A percentile compares a stretch with the other conserved stretches of the same genome.
Conservation (phyloP, 2,329 filamentous ascomycete species). For the Fusarium aywerte region DNA sequence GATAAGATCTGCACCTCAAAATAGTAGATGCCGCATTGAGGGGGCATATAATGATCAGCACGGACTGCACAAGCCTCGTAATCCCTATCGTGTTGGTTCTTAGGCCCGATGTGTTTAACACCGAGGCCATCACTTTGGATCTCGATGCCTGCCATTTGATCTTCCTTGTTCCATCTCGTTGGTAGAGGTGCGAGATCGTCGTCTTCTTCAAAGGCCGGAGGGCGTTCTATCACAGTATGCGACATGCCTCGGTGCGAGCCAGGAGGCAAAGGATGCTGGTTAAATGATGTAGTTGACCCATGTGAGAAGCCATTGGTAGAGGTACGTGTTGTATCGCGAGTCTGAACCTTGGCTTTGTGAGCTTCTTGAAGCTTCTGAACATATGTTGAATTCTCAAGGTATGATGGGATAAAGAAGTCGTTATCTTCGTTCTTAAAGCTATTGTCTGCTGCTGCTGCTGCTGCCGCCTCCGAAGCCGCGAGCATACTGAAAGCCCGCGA, state of each 20-base stretch:
- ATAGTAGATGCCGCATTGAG: slow-evolving; percentile 93
- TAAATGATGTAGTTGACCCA: slow-evolving; percentile 61
- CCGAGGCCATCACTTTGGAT: slow-evolving; percentile 78
- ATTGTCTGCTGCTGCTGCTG: slow-evolving; percentile 40
- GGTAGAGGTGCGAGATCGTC: slow-evolving; percentile 74
- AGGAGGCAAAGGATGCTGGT: slow-evolving; percentile 53
- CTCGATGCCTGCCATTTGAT: slow-evolving; percentile 80
- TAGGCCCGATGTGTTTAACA: slow-evolving; percentile 67
- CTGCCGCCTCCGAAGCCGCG: slow-evolving; percentile 49
- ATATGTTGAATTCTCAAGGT: slow-evolving; percentile 81
- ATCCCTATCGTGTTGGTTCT: slow-evolving; percentile 62
- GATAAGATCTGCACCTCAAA: slow-evolving; percentile 74
- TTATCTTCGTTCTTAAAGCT: slow-evolving; percentile 47
- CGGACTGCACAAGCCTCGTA: slow-evolving; percentile 85
- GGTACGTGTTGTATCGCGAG: slow-evolving; percentile 56
- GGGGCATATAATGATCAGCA: slow-evolving; percentile 86
- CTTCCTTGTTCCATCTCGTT: slow-evolving; percentile 81
- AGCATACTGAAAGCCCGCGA: slow-evolving; percentile 66
- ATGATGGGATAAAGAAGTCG: slow-evolving; percentile 84
- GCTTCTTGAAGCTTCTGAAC: slow-evolving; percentile 78
- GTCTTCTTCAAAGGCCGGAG: slow-evolving; percentile 69
- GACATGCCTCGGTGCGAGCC: slow-evolving; percentile 78
- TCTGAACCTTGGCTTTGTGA: slow-evolving; percentile 69
- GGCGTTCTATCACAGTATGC: slow-evolving; percentile 85
- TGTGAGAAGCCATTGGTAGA: slow-evolving; percentile 32